Evolutionary conservation across 306 rosid genomes (phyloP), one percentile per base, ranked within the genome.

Genomic region (Geum urbanum): DNA sequence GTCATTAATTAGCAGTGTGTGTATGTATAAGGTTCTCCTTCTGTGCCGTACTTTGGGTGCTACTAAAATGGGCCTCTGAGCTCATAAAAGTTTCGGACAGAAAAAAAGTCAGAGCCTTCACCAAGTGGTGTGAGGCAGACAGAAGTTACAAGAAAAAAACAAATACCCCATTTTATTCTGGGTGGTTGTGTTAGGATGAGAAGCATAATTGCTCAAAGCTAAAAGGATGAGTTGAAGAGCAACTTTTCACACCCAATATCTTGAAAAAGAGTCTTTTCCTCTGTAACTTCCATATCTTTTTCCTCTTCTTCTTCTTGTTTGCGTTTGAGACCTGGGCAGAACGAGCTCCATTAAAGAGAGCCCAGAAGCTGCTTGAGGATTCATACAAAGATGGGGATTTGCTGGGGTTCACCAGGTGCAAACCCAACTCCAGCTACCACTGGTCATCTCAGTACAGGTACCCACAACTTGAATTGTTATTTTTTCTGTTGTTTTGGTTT

Each of bases 331-430:
- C 56, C 72, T 58, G 73, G 63, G 22, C 20, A 6, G 47, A 69
- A 44, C 19, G 54, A 45, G 60, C 46, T 27, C 18, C 15, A 45
- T 32, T 69, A 53, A 63, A 56, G 70, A 69, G 45, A 67, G 58
- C 58, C 5, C 22, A 19, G 59, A 0, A 49, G 35, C 14, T 20
- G 45, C 48, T 73, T 70, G 62, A 70, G 72, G 50, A 40, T 22
- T 40, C 54, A 77, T 41, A 47, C 22, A 20, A 16, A 73, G 61
- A 92, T 92, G 98, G 98, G 98, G 58, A 87, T n/a, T 81, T 92
- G 98, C 80, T 92, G 87, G 89, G 78, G 84, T 79, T 85, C 89
- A 76, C 48, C 70, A 40, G 75, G 77, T 75, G 71, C 63, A 7
- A 47, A 63, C 76, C 65, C 79, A 65, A 80, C 78, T 15, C 78